phyloP scores from a whole-genome alignment of 768 basidiomycete species.

The Ramaria sp. region DNA sequence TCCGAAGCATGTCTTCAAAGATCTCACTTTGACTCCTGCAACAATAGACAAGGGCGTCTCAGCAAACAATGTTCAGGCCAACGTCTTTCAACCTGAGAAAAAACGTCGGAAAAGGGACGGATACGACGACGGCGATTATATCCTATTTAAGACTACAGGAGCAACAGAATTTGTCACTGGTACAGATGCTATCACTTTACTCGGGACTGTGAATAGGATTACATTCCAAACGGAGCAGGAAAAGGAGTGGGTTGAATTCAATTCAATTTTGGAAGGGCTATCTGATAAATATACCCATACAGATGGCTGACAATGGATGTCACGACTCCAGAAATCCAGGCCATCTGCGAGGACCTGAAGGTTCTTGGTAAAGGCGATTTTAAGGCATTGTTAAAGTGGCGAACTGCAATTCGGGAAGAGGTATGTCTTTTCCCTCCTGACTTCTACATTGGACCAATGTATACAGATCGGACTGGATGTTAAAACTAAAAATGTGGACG shows the following conservation, averaged over 20 bases:
- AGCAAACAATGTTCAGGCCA: conserved; percentile 64
- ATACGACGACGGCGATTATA: conserved; percentile 91
- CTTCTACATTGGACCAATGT: conserved; percentile 7
- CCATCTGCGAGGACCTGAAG: conserved; percentile 86
- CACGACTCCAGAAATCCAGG: conserved; percentile 70
- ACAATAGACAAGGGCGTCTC: conserved; percentile 39
- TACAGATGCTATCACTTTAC: conserved; percentile 62
- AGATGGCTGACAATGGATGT: conserved; percentile 67
- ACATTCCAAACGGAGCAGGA: conserved; percentile 76
- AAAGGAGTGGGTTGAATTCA: conserved; percentile 44
- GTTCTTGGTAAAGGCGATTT: conserved; percentile 98
- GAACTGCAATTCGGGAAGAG: conserved; percentile 78
- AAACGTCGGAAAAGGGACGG: conserved; percentile 88
- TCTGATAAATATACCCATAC: conserved; percentile 5
- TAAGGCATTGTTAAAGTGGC: conserved; percentile 87
- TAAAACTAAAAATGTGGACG: conserved; percentile 62
- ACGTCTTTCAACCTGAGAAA: conserved; percentile 97
- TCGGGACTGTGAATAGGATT: conserved; percentile 73
- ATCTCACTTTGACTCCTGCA: conserved; percentile 40
- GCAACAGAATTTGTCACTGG: conserved; percentile 63
- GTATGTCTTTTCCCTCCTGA: conserved; percentile 24
- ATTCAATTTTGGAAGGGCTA: background rate
- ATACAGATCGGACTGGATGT: conserved; percentile 75
- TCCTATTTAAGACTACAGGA: conserved; percentile 63
- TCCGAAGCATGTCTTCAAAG: conserved; percentile 96